Base-by-base conservation (phyloP, 1,284 basidiomycete species). In the Peniophora sp. region DNA sequence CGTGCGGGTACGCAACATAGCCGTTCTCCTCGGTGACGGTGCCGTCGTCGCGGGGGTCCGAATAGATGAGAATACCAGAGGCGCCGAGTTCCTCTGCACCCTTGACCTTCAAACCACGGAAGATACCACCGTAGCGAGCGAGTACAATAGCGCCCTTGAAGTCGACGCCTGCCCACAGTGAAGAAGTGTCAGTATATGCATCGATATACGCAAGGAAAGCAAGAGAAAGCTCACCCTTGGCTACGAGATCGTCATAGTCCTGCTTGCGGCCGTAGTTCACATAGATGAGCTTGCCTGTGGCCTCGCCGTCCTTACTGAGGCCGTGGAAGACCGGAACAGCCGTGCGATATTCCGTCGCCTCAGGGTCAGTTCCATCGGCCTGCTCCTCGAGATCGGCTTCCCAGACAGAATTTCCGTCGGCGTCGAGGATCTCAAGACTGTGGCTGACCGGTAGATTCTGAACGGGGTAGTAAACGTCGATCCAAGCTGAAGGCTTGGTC, bases 21-120 rank as follows among this genome's bases (percentile, higher is more conserved):
- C 88, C 90, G 55, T 95, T 92, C 52, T 79, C 80, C 18, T 79
- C 78, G 2, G 85, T 92, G 27, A 93, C 83, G 39, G 75, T 77
- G 18, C 92, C 27, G 12, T 32, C 27, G 27, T 32, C 27, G 27
- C 27, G 27, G 12, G 27, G 27, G 27, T 32, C 27, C 95, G 83
- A 83, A 69, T 92, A 98, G 59, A 97, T 94, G 47, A 88, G 65
- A 24, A 82, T 70, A 56, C 83, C 83, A 50, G 70, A 81, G 8
- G 84, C 92, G 18, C 94, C 94, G 3, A 82, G 81, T 56, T 93
- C 89, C 60, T 93, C 78, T 2, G 93, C 92, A 1, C 83, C 79
- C 70, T 89, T 79, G 50, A 92, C 74, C 72, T 88, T 88, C 23
- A 98, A 73, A 14, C 95, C 96, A 56, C 95, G 85, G 74, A 92